These are phyloP conservation scores for Clausena lansium DNA, from an alignment of 345 rosid genomes.

Conservation along the genomic window DNA sequence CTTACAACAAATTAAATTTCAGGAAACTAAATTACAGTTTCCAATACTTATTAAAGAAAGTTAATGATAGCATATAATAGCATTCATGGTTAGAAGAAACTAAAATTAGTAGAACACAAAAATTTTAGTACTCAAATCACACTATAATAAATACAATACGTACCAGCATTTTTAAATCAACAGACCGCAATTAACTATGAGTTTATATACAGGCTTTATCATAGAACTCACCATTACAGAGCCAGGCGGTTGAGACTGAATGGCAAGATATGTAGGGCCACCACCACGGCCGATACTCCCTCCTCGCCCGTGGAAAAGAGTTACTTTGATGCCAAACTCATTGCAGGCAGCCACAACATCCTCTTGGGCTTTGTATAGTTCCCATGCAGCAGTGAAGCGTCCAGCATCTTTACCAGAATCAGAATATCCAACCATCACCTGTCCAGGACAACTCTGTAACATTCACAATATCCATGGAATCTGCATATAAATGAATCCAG, in stretches of 20 bases:
- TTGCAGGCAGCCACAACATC: constrained; percentile 95
- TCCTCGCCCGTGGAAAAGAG: constrained; percentile 97
- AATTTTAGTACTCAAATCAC: not conserved
- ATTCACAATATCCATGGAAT: not conserved
- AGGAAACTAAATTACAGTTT: not conserved
- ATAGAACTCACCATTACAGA: constrained; percentile 79
- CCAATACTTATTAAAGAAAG: constrained; percentile 1
- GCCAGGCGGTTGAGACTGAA: constrained; percentile 98
- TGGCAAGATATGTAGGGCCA: constrained; percentile 95
- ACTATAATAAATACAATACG: not conserved
- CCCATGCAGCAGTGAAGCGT: constrained; percentile 99
- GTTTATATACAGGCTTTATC: not conserved
- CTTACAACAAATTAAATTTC: not conserved
- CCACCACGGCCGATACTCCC: constrained; percentile 99
- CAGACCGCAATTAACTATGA: not conserved
- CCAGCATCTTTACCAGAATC: constrained; percentile 99
- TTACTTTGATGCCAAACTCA: constrained; percentile 82
- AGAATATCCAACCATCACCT: constrained; percentile 99
- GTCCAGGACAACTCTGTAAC: constrained; percentile 19
- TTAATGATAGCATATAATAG: not conserved
- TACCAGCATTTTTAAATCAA: not conserved
- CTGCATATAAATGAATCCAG: not conserved
- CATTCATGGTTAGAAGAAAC: not conserved
- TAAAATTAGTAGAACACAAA: not conserved
- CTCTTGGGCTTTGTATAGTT: constrained; percentile 97